Evolutionary conservation across 345 rosid species (phyloP), one percentile per base, ranked within the genome.

Genomic region (Geranium rotundifolium): DNA sequence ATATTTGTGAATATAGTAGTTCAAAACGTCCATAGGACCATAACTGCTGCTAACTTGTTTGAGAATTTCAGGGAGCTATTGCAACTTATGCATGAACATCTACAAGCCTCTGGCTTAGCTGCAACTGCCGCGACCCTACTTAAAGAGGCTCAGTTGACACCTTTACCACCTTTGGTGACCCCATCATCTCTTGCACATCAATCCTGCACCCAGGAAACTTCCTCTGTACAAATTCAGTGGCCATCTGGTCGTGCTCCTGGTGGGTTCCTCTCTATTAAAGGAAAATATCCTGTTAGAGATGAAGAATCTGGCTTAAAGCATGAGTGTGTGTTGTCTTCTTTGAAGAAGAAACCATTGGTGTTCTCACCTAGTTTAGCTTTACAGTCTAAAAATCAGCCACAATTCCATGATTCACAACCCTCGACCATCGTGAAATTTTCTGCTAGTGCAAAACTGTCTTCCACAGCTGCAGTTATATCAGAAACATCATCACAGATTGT

Each of bases 61-160:
- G 58, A 14, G 18, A 68, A 65, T 62, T 39, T 69, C 76, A 89
- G 96, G 87, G 98, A 92, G 79, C 95, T 92, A 61, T 77, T 92
- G 61, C 93, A 79, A 29, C 97, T 93, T 67, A 86, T 93, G 29
- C 99, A 88, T 60, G 99, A 93, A 77, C 99, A 93, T 74, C 96
- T 93, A 56, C 97, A 84, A 76, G 95, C 95, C 59, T 82, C 86
- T 70, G 99, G 99, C 65, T 81, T 93, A 81, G 71, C 70, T 65
- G 71, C 76, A 64, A 79, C 88, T 67, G 91, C 99, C 29, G 74
- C 81, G 58, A 46, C 69, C 56, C 81, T 93, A 71, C 79, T 86
- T 75, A 87, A 84, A 74, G 99, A 93, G 81, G 95, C 96, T 64
- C 95, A 93, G 65, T 76, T 93, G 80, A 80, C 82, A 64, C 95